Percentiles rank a stretch among this genome's conserved stretches.
These are phyloP conservation scores for Fagopyrum homotropicum DNA, from an alignment of 148 eudicot species.

Conservation along the genomic window DNA sequence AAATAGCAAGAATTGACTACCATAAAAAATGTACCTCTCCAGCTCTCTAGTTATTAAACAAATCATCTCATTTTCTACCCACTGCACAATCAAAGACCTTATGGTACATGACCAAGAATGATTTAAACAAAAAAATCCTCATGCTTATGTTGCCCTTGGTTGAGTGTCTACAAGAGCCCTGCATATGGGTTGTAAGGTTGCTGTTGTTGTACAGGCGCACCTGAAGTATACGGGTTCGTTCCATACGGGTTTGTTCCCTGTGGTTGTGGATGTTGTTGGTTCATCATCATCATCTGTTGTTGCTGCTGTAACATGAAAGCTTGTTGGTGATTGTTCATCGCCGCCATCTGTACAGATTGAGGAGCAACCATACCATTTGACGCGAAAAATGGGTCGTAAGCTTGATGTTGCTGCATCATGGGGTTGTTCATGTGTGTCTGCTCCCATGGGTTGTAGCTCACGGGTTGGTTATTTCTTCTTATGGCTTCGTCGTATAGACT, in stretches of 20 bases:
- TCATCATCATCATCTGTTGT: conserved; percentile 49
- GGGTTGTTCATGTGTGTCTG: conserved; percentile 36
- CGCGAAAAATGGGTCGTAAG: conserved; percentile 61
- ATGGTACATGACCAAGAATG: conserved; percentile 9
- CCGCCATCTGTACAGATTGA: conserved; percentile 66
- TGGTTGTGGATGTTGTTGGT: conserved; percentile 23
- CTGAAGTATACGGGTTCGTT: conserved; percentile 18
- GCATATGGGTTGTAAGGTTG: conserved; percentile 67
- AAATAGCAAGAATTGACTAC: too few relatives aligned
- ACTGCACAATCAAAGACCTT: conserved; percentile 11
- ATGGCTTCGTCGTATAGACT: conserved; percentile 93
- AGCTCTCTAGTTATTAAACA: too few relatives aligned
- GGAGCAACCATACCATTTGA: conserved; percentile 59
- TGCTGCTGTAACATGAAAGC: conserved; percentile 54
- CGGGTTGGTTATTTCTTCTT: conserved; percentile 70
- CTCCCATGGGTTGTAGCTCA: conserved; percentile 91
- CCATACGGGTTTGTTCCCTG: conserved; percentile 56
- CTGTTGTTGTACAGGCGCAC: conserved; percentile 37
- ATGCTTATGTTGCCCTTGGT: neutral
- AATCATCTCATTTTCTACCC: conserved; percentile 6
- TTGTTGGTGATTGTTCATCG: conserved; percentile 72
- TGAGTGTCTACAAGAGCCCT: conserved; percentile 35
- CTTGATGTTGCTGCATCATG: conserved; percentile 39
- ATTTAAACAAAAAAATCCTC: neutral
- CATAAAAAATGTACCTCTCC: too few relatives aligned